phyloP scores from a whole-genome alignment of 495 filamentous ascomycete genomes.

The Aspergillus taichungensis region DNA sequence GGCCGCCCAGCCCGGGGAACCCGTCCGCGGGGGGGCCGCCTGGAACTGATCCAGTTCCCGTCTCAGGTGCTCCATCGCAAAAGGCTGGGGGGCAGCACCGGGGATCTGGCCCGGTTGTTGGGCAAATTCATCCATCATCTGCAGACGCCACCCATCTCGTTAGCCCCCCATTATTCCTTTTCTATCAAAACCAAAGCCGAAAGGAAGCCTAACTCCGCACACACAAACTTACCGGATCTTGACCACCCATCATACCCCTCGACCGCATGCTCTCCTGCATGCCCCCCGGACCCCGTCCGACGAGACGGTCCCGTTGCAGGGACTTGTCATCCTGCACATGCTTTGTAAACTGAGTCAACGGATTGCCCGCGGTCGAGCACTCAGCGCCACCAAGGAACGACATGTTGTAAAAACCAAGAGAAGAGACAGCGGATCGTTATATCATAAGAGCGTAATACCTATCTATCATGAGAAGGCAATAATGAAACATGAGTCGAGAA shows the following conservation, averaged over 20 bases:
- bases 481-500: background rate
- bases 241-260: conserved; percentile 47
- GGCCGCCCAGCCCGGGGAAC: conserved; percentile 56
- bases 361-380: conserved; percentile 94
- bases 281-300: conserved; percentile 55
- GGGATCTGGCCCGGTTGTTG: conserved; percentile 58
- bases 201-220: background rate
- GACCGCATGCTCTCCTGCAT: conserved; percentile 59
- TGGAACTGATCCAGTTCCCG: conserved; percentile 54
- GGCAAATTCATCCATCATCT: conserved; percentile 94
- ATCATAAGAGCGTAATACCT: too few relatives aligned
- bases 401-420: conserved; percentile 40
- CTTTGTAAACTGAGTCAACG: conserved; percentile 92
- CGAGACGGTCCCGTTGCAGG: conserved; percentile 79
- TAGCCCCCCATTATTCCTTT: too few relatives aligned
- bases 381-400: conserved; percentile 92
- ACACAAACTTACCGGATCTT: conserved; percentile 51
- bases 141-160: conserved; percentile 1
- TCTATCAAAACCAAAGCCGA: background rate
- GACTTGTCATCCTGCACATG: conserved; percentile 92
- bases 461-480: background rate
- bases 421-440: too few relatives aligned
- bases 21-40: conserved; percentile 45
- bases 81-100: conserved; percentile 43
- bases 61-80: conserved; percentile 65